Conservation (phyloP, 148 eudicot species). For the Rhododendron mucronatum region DNA sequence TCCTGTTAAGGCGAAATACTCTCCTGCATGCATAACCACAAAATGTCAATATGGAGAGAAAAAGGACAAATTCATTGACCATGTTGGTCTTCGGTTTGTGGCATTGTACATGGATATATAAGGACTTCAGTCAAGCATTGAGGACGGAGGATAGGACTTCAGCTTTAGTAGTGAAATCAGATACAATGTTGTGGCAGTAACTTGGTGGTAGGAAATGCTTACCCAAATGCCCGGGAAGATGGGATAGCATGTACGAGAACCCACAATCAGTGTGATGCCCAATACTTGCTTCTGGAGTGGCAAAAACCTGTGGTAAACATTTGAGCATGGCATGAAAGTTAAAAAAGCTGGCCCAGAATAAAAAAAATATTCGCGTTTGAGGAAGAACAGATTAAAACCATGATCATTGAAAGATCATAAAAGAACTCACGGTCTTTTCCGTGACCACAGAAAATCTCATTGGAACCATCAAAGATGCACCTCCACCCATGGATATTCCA, state of each 20-base stretch:
- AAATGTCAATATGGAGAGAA: neutral
- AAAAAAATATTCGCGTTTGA: neutral
- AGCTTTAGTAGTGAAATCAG: neutral
- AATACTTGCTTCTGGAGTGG: slow-evolving; percentile 94
- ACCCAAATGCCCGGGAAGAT: slow-evolving; percentile 85
- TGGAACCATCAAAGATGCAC: slow-evolving; percentile 90
- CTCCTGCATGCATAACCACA: slow-evolving; percentile 48
- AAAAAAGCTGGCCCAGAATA: neutral
- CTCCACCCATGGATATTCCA: slow-evolving; percentile 98
- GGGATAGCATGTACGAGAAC: slow-evolving; percentile 83
- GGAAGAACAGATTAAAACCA: neutral
- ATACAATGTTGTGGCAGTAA: neutral
- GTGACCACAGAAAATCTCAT: slow-evolving; percentile 92
- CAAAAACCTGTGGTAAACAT: slow-evolving; percentile 46
- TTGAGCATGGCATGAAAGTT: neutral
- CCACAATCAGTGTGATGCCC: slow-evolving; percentile 94
- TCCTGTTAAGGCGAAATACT: slow-evolving; percentile 89
- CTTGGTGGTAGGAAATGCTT: slow-evolving; percentile 15
- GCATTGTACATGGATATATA: neutral
- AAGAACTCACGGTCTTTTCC: slow-evolving; percentile 70
- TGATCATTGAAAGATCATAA: neutral
- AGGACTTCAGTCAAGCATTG: neutral
- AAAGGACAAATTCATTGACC: neutral
- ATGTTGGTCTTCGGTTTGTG: neutral
- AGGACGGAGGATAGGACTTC: neutral